Evolutionary conservation across 163 green algal genomes (phyloP).

Genomic region (Scenedesmus sp.): DNA sequence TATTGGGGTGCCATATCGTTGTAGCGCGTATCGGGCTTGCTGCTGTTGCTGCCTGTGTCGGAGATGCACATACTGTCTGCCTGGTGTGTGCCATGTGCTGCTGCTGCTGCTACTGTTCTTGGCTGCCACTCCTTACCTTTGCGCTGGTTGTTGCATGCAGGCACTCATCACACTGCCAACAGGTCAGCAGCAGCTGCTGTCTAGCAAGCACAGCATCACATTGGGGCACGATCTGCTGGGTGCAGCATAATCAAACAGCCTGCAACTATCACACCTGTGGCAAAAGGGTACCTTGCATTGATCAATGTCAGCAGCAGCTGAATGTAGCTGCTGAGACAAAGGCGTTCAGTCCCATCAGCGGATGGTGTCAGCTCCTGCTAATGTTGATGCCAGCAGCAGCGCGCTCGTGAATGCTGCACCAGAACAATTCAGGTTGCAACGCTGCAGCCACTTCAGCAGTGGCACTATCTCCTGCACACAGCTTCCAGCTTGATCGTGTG

Average conservation of each 20-base stretch:
- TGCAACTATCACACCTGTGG: background rate
- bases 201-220: background rate
- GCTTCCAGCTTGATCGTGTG: no score
- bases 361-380: no score
- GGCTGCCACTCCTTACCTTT: background rate
- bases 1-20: background rate
- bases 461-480: background rate
- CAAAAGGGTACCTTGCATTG: background rate
- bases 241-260: background rate
- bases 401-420: background rate
- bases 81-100: background rate
- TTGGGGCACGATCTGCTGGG: no score
- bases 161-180: constrained; percentile 39
- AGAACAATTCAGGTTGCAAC: background rate
- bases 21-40: background rate
- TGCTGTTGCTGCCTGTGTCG: background rate
- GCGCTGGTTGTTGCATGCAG: background rate
- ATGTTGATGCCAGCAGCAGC: background rate
- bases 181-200: constrained; percentile 12
- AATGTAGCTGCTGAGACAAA: background rate
- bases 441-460: background rate
- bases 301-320: background rate
- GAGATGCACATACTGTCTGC: no score
- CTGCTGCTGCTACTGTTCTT: background rate
- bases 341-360: no score